Evolutionary conservation across 2,329 filamentous ascomycete species (phyloP).

Genomic region (Colletotrichum filicis): DNA sequence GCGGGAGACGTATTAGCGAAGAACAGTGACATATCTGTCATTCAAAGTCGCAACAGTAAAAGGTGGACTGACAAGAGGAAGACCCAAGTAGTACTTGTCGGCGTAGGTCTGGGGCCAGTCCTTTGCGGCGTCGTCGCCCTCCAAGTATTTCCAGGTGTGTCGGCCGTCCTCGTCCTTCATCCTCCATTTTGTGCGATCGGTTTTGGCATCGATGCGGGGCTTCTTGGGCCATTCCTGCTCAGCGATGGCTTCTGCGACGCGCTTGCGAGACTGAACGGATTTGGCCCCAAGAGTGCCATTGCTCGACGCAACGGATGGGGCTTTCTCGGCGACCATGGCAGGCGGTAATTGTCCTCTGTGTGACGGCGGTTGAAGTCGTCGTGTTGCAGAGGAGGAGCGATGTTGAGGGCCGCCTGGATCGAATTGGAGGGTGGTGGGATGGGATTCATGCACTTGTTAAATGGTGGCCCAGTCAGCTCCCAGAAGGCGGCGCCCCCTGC

Average conservation of each 20-base stretch:
- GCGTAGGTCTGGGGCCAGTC: conserved; percentile 87
- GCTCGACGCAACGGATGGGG: conserved; percentile 26
- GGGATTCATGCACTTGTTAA: conserved; percentile 27
- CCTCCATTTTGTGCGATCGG: conserved; percentile 87
- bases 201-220: conserved; percentile 66
- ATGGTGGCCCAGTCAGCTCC: not conserved
- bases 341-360: not conserved
- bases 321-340: conserved; percentile 17
- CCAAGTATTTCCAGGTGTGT: conserved; percentile 95
- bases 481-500: conserved; percentile 16
- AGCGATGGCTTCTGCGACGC: conserved; percentile 50
- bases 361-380: not conserved
- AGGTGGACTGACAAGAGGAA: conserved; percentile 73
- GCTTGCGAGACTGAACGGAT: conserved; percentile 52
- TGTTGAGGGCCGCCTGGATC: too few relatives aligned
- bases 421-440: not conserved
- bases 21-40: not conserved
- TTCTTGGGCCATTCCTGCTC: conserved; percentile 54
- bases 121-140: conserved; percentile 74
- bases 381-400: not conserved
- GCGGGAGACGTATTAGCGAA: not conserved
- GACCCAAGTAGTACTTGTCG: conserved; percentile 89
- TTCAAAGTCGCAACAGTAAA: not conserved
- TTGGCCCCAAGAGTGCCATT: conserved; percentile 8
- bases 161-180: conserved; percentile 83